Evolutionary conservation across 2,329 filamentous ascomycete genomes (phyloP).

Genomic region (Penicillium paneum): DNA sequence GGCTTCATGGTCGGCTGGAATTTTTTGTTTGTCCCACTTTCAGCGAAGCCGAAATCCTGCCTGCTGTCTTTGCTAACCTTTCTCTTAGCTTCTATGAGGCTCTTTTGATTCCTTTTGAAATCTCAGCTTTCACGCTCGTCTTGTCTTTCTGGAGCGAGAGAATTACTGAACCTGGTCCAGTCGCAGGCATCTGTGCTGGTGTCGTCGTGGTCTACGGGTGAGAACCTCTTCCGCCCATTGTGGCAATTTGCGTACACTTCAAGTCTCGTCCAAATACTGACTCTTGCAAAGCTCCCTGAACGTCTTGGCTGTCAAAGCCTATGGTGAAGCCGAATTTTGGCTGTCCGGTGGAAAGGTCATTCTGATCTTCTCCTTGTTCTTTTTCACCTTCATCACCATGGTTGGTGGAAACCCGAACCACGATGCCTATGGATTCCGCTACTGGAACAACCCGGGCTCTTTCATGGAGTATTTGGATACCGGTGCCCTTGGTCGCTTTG

Average conservation of each 20-base stretch:
- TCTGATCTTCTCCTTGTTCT: slow-evolving; percentile 63
- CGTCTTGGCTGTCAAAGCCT: slow-evolving; percentile 65
- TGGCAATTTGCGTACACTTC: neutral
- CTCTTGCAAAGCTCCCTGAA: slow-evolving; percentile 54
- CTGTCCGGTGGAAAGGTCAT: slow-evolving; percentile 60
- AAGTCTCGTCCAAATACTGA: neutral
- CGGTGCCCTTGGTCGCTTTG: slow-evolving; percentile 58
- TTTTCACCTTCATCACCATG: slow-evolving; percentile 77
- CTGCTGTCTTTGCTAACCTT: slow-evolving; percentile 3
- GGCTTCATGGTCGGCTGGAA: slow-evolving; percentile 49
- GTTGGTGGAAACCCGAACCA: slow-evolving; percentile 71
- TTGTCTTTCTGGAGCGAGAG: slow-evolving; percentile 41
- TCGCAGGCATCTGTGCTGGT: slow-evolving; percentile 34
- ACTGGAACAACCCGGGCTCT: slow-evolving; percentile 60
- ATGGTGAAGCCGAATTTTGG: slow-evolving; percentile 59
- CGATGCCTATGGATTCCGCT: slow-evolving; percentile 67
- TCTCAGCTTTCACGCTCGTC: slow-evolving; percentile 42
- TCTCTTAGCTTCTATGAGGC: slow-evolving; percentile 38
- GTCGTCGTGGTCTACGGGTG: slow-evolving; percentile 30
- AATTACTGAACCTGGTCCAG: slow-evolving; percentile 29
- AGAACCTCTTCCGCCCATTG: neutral
- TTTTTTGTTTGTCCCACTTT: slow-evolving; percentile 37
- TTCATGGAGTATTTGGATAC: slow-evolving; percentile 62
- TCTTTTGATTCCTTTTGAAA: slow-evolving; percentile 42
- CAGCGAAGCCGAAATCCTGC: neutral